Evolutionary conservation across 2,329 filamentous ascomycete genomes (phyloP), one percentile per base, ranked within the genome.

Genomic region (Penicillium sp.): DNA sequence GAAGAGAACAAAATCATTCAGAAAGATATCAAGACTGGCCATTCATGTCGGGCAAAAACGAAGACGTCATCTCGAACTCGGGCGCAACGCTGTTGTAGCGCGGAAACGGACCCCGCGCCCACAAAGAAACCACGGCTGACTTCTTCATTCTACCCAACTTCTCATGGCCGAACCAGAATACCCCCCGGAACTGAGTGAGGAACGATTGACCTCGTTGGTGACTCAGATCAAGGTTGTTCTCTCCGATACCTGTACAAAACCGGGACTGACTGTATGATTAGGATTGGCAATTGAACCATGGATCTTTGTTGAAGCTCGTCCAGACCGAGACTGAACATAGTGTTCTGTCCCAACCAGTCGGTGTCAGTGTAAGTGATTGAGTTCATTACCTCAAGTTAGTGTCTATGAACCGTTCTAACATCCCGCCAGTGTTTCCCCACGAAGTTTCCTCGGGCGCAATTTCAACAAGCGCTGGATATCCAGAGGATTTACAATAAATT

Each of bases 401-500:
- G 8, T 27, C 23, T 25, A 43, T 4, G 19, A 16, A 5, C 14
- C 5, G 2, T 16, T 27, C 13, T 54, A n/a, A 48, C 25, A 8
- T 23, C 11, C n/a, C n/a, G 39, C 21, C 23, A 63, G 57, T 62
- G 57, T 14, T 69, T 72, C 25, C 76, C 76, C 1, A 72, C 74
- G 0, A 57, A 63, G 1, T 77, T 77, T 51, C 75, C 73, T 3
- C 62, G 62, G 23, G 43, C 52, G 2, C 61, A 59, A 3, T 78
- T 77, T 53, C 49, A 74, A 14, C 60, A 72, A 82, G 75, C 82
- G 81, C 25, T 77, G 82, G 57, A 82, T 76, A 63, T 89, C 76
- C 72, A 88, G 84, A 73, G 82, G 77, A 71, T 85, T 82, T 78
- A 81, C 81, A 66, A 83, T 78, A 66, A 85, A 81, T 68, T 78